Evolutionary conservation across 2,329 filamentous ascomycete species (phyloP), one percentile per base, ranked within the genome.

Genomic region (Xylaria sp.): DNA sequence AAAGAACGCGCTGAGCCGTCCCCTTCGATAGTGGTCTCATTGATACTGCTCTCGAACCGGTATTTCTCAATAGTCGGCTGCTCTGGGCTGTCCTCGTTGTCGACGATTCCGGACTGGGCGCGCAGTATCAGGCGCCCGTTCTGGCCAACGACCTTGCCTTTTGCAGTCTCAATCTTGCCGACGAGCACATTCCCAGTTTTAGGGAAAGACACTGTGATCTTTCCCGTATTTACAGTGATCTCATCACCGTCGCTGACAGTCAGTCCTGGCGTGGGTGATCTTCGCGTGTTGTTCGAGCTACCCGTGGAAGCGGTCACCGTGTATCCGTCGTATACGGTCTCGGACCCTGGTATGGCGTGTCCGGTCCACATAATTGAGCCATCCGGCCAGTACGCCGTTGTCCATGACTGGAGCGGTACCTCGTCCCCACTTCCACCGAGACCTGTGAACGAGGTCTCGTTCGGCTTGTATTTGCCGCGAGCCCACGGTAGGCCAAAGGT

Each of bases 341-440:
- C 74, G 0, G 73, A 74, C 4, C 71, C 75, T 11, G 75, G 67
- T 40, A 86, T 70, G 0, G 83, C 81, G 61, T 86, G 83, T 0
- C 76, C 82, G 2, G 79, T 83, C 83, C 83, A 86, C 63, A 85
- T 86, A 48, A 85, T 73, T 0, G 83, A 84, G 21, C 79, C 80
- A 67, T 86, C 83, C 1, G 77, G 74, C 83, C 83, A 86, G 64
- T 81, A 83, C 0, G 78, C 81, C 1, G 79, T 85, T 2, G 76
- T 71, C 82, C 83, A 85, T 0, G 82, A 81, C 55, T 85, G 77
- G 6, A 82, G 29, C 52, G 66, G 57, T 65, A 74, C 24, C 57
- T 63, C 45, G 19, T 60, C 54, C n/a, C 58, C 63, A 0, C 61
- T 59, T 5, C 61, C 62, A 4, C 63, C 66, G 0, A 60, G 59